Base-by-base conservation (phyloP, 2,329 filamentous ascomycete species). In the Fusarium mexicanum region DNA sequence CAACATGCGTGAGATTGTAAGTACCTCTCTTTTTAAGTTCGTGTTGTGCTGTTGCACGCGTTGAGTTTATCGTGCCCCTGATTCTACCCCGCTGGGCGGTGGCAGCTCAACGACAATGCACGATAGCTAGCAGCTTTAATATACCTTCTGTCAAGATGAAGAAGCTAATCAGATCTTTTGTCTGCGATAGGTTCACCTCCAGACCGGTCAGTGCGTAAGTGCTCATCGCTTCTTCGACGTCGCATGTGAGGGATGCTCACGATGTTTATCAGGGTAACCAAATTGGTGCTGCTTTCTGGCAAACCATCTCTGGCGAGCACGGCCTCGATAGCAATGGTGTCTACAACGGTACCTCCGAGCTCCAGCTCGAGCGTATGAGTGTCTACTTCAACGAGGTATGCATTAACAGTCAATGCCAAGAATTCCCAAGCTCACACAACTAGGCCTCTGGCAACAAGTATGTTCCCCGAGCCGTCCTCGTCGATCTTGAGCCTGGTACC, bases 211-310 rank as follows among this genome's bases (percentile, higher is more conserved):
- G 92, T 98, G 96, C 90, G 96, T 98, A 87, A 87, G 87, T 88
- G 57, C 55, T 73, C 35, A 54, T 55, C 18, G 22, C 54, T 54
- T 62, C 57, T 41, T 55, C 57, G 40, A 71, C 40, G 33, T 69
- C 24, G 43, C 38, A 54, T 51, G 72, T 68, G 75, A 66, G 69
- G 44, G 55, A 64, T 68, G 79, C 84, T 87, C 80, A 88, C 82
- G 66, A 71, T 75, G 60, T 71, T 61, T 31, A 76, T 80, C 81
- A 98, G 96, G 96, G 96, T 91, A 99, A 99, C 93, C 96, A 99
- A 94, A 98, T 98, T 81, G 96, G 96, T 96, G 96, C 96, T 90
- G 96, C 96, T 88, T 99, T 99, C 91, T 99, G 96, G 93, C 93
- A 95, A 86, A 93, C 89, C 82, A 95, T 95, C 84, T 94, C 93